phyloP scores from a whole-genome alignment of 108 stramenopile genomes.

The Pseudonitzschia multiseries region DNA sequence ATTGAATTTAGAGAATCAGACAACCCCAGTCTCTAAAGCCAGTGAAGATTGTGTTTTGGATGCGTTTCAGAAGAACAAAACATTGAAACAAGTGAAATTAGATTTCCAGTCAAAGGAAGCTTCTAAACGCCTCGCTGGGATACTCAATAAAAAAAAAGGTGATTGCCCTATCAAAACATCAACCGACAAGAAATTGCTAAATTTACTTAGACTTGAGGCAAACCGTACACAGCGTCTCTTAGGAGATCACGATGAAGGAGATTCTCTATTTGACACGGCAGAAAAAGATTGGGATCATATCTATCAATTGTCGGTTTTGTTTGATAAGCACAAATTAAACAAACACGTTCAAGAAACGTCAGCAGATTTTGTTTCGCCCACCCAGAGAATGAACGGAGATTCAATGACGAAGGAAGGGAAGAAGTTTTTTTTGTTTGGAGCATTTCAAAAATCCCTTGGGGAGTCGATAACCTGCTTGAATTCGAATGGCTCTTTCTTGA shows the following conservation, averaged over 20 bases:
- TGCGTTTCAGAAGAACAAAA: slow-evolving; percentile 29
- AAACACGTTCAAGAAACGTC: slow-evolving; percentile 19
- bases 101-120: slow-evolving; percentile 34
- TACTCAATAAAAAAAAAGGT: slow-evolving; percentile 24
- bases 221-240: slow-evolving; percentile 27
- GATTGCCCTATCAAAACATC: background rate
- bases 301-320: slow-evolving; percentile 35
- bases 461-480: slow-evolving; percentile 27
- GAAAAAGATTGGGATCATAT: slow-evolving; percentile 39
- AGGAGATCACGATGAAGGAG: slow-evolving; percentile 28
- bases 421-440: slow-evolving; percentile 28
- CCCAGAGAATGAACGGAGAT: slow-evolving; percentile 23
- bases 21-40: slow-evolving; percentile 35
- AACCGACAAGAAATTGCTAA: slow-evolving; percentile 30
- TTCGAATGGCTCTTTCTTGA: slow-evolving; percentile 39
- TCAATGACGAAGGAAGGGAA: slow-evolving; percentile 26
- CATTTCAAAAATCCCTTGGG: slow-evolving; percentile 29
- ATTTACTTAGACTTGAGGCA: slow-evolving; percentile 27
- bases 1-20: slow-evolving; percentile 35
- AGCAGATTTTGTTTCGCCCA: slow-evolving; percentile 12
- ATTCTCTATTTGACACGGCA: slow-evolving; percentile 4
- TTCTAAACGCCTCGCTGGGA: slow-evolving; percentile 15
- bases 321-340: slow-evolving; percentile 42
- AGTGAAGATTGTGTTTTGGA: slow-evolving; percentile 31
- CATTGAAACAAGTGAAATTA: slow-evolving; percentile 18